Evolutionary conservation across 306 rosid genomes (phyloP), one percentile per base, ranked within the genome.

Genomic region (Dicorynia guianensis): DNA sequence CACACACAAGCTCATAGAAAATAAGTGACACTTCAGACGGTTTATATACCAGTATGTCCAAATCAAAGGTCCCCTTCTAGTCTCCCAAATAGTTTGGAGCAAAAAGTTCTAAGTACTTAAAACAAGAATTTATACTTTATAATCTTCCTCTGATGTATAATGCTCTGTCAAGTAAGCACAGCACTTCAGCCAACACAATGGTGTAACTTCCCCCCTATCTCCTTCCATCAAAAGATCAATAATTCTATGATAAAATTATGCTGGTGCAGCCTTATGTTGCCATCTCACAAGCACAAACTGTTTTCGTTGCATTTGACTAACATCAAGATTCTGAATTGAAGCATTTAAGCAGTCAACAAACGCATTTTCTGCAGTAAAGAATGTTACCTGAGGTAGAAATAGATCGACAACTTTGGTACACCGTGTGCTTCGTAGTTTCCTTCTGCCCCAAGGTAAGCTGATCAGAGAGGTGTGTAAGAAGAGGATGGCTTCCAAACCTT

Each of bases 381-480:
- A 25, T 11, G 48, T 76, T 67, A 90, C 89, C 85, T 81, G 80
- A 40, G 43, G 79, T 61, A 19, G 80, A 65, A 14, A 73, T 67
- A 18, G 86, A 71, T 78, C 74, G 81, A 74, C 84, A 85, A 35
- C 57, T 84, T 67, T 74, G 77, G 79, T 77, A 83, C 33, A 89
- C 59, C 13, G 54, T 11, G 49, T 71, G 91, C 80, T 84, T 83
- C 82, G 81, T 71, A n/a, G 77, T 81, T 73, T 86, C 87, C 50
- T 49, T 72, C 58, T 33, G 84, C 60, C 48, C 56, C 43, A 0
- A 47, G 65, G 79, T 44, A 62, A 11, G 74, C 18, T 69, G 76
- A 62, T 77, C 79, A 5, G 85, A 63, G 74, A 63, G 33, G 35
- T 40, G 14, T 8, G 62, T 67, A 56, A 33, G 65, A 30, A 82